These are phyloP conservation scores for Calycina herbarum DNA, from an alignment of 2,329 filamentous ascomycete genomes.

Conservation along the genomic window DNA sequence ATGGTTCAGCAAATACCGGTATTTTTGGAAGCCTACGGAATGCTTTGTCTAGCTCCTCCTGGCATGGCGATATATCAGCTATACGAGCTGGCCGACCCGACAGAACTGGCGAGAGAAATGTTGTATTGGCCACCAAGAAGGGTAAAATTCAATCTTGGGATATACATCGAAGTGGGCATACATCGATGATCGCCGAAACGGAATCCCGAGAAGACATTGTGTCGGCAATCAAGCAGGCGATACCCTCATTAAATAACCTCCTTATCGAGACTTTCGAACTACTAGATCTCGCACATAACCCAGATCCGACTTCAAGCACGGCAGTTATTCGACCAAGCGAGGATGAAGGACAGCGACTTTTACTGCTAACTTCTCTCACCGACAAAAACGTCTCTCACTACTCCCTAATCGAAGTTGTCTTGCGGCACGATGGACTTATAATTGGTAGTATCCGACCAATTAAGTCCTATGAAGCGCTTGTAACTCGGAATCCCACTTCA, in stretches of 20 bases:
- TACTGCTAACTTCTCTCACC: slow-evolving; percentile 61
- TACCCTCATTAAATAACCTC: slow-evolving; percentile 49
- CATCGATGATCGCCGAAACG: slow-evolving; percentile 69
- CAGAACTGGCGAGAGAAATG: slow-evolving; percentile 78
- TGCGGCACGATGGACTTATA: slow-evolving; percentile 54
- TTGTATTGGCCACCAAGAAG: slow-evolving; percentile 75
- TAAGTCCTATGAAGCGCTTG: slow-evolving; percentile 60
- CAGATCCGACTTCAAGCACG: slow-evolving; percentile 52
- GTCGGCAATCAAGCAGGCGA: slow-evolving; percentile 57
- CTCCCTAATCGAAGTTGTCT: slow-evolving; percentile 68
- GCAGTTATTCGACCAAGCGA: slow-evolving; percentile 54
- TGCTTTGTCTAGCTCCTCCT: slow-evolving; percentile 67
- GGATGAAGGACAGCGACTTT: slow-evolving; percentile 51
- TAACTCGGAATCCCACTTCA: slow-evolving; percentile 39
- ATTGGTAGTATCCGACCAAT: slow-evolving; percentile 70
- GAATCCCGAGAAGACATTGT: slow-evolving; percentile 68
- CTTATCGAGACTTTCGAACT: slow-evolving; percentile 66
- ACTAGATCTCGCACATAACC: slow-evolving; percentile 75
- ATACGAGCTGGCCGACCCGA: slow-evolving; percentile 71
- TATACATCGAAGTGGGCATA: slow-evolving; percentile 82
- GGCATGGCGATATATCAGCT: slow-evolving; percentile 77
- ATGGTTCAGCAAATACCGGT: slow-evolving; percentile 57
- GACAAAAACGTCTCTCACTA: slow-evolving; percentile 60
- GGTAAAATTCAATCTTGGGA: slow-evolving; percentile 84
- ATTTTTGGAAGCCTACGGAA: slow-evolving; percentile 81